phyloP scores from a whole-genome alignment of 768 basidiomycete species.

The Termitomyces titanicus region DNA sequence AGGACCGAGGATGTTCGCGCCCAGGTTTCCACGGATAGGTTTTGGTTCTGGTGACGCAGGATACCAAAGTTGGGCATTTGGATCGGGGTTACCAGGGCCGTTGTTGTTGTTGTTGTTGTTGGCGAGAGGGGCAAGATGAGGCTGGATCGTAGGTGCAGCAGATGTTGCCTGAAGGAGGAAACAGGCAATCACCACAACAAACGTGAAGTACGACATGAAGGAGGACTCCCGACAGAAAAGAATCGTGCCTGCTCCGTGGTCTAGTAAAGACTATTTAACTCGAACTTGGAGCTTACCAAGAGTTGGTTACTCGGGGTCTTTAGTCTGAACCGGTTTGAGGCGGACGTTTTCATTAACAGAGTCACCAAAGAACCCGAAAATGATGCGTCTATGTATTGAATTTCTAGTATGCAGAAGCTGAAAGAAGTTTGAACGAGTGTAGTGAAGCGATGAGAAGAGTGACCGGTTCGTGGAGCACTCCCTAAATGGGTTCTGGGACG shows the following conservation, averaged over 20 bases:
- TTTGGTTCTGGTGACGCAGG: slow-evolving; percentile 13
- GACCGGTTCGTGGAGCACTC: not conserved
- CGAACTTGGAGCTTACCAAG: not conserved
- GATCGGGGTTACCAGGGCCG: not conserved
- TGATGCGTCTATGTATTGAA: not conserved
- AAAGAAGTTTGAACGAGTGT: not conserved
- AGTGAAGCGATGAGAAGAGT: not conserved
- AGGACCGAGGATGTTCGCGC: slow-evolving; percentile 50
- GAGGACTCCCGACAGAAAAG: not conserved
- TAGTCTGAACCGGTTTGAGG: not conserved
- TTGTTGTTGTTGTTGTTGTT: no score
- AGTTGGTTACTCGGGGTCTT: not conserved
- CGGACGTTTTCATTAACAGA: no score
- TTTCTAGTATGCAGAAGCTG: no score
- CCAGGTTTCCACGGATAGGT: slow-evolving; percentile 42
- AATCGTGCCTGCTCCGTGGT: not conserved
- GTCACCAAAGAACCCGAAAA: not conserved
- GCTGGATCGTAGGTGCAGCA: slow-evolving; percentile 4
- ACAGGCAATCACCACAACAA: not conserved
- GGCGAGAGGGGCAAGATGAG: not conserved
- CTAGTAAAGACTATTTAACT: not conserved
- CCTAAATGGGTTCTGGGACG: not conserved
- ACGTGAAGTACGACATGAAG: slow-evolving; percentile 1
- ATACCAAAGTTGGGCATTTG: slow-evolving; percentile 8
- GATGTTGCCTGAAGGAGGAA: not conserved